phyloP scores from a whole-genome alignment of 2,329 filamentous ascomycete genomes.

The Ophiostoma montium region DNA sequence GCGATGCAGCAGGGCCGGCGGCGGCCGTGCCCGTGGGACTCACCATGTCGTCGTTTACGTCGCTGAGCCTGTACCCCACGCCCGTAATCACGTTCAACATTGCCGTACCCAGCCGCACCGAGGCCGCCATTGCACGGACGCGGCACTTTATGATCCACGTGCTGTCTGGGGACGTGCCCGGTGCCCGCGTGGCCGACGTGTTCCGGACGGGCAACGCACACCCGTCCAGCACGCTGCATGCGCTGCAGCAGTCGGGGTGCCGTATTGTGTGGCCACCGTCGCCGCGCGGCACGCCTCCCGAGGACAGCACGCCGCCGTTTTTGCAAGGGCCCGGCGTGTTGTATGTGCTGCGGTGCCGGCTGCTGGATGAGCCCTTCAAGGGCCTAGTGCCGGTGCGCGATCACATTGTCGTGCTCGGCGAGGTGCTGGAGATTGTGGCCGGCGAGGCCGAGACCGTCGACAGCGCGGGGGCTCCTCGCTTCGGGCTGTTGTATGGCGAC shows the following conservation, averaged over 20 bases:
- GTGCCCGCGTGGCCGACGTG: conserved; percentile 35
- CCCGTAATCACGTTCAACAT: conserved; percentile 45
- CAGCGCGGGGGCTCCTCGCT: conserved; percentile 17
- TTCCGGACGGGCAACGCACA: conserved; percentile 35
- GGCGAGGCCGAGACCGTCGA: conserved; percentile 13
- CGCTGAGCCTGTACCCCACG: conserved; percentile 34
- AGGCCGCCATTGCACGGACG: conserved; percentile 33
- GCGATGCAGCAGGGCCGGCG: no score
- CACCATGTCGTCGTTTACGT: conserved; percentile 48
- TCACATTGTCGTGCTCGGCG: conserved; percentile 37
- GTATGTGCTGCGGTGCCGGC: conserved; percentile 24
- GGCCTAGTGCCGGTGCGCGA: conserved; percentile 35
- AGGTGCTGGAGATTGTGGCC: conserved; percentile 32
- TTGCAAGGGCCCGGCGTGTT: conserved; percentile 38
- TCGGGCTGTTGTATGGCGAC: conserved; percentile 36
- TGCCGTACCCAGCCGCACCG: conserved; percentile 38
- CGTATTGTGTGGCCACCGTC: conserved; percentile 10
- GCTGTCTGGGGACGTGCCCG: conserved; percentile 31
- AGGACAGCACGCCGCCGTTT: conserved; percentile 14
- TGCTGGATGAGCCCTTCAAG: conserved; percentile 24
- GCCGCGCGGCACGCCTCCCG: conserved; percentile 19
- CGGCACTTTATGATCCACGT: conserved; percentile 41
- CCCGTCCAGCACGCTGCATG: conserved; percentile 2
- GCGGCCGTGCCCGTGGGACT: conserved; percentile 29
- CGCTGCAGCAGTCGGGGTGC: conserved; percentile 22